These are phyloP conservation scores for Hypomontagnella monticulosa DNA, from an alignment of 495 filamentous ascomycete genomes.

Conservation along the genomic window DNA sequence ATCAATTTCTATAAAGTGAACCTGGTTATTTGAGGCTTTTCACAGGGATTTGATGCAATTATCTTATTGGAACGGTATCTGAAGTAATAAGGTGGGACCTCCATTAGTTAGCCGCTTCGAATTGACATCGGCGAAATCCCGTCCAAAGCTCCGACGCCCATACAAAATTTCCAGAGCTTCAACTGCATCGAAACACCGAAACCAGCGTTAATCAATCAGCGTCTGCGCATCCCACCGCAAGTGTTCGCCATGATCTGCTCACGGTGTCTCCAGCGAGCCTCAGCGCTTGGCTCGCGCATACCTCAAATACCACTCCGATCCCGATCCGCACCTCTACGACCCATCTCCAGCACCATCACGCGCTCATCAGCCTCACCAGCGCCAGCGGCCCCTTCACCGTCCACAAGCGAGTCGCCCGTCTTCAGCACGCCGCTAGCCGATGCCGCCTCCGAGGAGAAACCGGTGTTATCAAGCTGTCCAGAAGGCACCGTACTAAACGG, in stretches of 20 bases:
- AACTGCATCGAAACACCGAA: constrained; percentile 16
- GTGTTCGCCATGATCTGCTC: constrained; percentile 57
- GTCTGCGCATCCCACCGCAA: not conserved
- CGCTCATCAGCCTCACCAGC: constrained; percentile 44
- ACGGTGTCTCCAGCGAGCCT: constrained; percentile 54
- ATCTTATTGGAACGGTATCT: too few relatives aligned
- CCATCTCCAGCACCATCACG: constrained; percentile 47
- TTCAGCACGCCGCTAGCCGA: constrained; percentile 35
- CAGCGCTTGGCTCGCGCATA: constrained; percentile 42
- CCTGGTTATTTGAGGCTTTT: too few relatives aligned
- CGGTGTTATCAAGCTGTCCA: constrained; percentile 56
- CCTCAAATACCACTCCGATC: constrained; percentile 24
- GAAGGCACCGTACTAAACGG: constrained; percentile 80
- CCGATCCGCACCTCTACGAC: constrained; percentile 13
- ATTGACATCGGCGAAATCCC: constrained; percentile 34
- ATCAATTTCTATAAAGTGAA: too few relatives aligned
- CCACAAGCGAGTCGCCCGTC: constrained; percentile 34
- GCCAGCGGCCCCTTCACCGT: constrained; percentile 32
- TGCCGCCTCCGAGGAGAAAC: constrained; percentile 25
- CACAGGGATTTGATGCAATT: not conserved
- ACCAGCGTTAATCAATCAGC: constrained; percentile 2
- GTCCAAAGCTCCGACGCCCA: constrained; percentile 44
- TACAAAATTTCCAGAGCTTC: constrained; percentile 59
- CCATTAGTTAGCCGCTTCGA: constrained; percentile 2
- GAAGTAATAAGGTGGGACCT: too few relatives aligned